Base-by-base conservation (phyloP, 257 asterid genomes). In the Avicennia marina region DNA sequence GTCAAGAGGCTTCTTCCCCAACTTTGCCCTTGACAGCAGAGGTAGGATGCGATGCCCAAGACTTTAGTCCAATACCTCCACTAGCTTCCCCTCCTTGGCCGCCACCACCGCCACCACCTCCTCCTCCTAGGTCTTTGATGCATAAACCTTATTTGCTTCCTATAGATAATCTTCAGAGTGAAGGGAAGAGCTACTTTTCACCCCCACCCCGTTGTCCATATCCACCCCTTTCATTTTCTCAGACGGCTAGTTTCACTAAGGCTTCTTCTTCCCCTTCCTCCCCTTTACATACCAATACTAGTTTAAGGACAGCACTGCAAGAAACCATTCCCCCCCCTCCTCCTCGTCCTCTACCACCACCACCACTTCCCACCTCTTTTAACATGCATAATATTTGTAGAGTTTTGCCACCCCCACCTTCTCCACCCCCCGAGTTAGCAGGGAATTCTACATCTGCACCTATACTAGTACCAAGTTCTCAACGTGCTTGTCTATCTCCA, bases 181-280 rank as follows among this genome's bases (percentile, higher is more conserved):
- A 15, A 43, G 62, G 54, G 47, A 45, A 22, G 19, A 45, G 49
- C 43, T 47, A 50, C 29, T 43, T 49, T 22, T 16, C 55, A 2
- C 73, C 78, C 4, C 72, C 66, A n/a, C 71, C 74, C 4, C 75
- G 77, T 24, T 74, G 71, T 0, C 78, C 87, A 50, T 58, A 77
- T 6, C 66, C 60, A 38, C 76, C 77, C 11, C 40, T 38, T 9
- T 26, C 64, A 31, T 48, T 48, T 66, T 62, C 66, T 32, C 65
- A 20, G 24, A 22, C 25, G 42, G 53, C 72, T 10, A 20, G 11
- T 39, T 34, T 42, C 15, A 20, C 53, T 12, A 59, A 50, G 53
- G 63, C 70, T 39, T 45, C 66, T 36, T 48, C 44, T 64, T 21
- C 49, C 12, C 38, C 57, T 25, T 53, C 59, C 0, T 44, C 68